Evolutionary conservation across 1,284 basidiomycete genomes (phyloP), one percentile per base, ranked within the genome.

Genomic region (Earliella scabrosa): DNA sequence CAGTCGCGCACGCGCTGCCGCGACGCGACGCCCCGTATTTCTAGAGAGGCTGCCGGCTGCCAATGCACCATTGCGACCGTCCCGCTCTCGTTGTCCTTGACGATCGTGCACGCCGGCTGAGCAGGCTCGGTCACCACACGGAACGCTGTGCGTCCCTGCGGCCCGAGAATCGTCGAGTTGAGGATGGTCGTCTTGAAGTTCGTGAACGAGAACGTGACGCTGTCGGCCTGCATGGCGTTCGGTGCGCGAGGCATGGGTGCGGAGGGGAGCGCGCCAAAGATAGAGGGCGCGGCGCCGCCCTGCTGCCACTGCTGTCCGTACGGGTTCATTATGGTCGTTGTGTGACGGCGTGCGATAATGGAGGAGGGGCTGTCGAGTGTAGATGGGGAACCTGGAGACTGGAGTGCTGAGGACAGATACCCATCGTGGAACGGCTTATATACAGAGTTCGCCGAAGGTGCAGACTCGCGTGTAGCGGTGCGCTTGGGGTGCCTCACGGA

Each of bases 31-130:
- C 77, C 77, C 14, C 79, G 81, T 39, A 85, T 75, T 64, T 88
- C 85, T 34, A 88, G 71, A 4, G 86, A 78, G 29, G 75, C 76
- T 2, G 72, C 66, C 59, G 76, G 67, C 59, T 76, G 76, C 85
- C 87, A 88, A 60, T 85, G 83, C 51, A 88, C 66, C 64, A 85
- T 74, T 2, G 82, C 83, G 48, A 85, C 65, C 39, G 74, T 80
- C 52, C 73, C 75, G 24, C 77, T 76, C 29, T 79, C 74, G 7
- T 71, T 69, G 60, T 82, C 79, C 61, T 82, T 82, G 63, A 83
- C 72, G 29, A 81, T 70, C 5, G 86, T 86, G 63, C 81, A 80
- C 0, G 76, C 80, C 4, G 80, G 77, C 61, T 78, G 75, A 13
- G 74, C 66, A 24, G 72, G 64, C 57, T 83, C 79, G 6, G 85